Evolutionary conservation across 1,284 basidiomycete species (phyloP), one percentile per base, ranked within the genome.

Genomic region (Neonothopanus nambi): DNA sequence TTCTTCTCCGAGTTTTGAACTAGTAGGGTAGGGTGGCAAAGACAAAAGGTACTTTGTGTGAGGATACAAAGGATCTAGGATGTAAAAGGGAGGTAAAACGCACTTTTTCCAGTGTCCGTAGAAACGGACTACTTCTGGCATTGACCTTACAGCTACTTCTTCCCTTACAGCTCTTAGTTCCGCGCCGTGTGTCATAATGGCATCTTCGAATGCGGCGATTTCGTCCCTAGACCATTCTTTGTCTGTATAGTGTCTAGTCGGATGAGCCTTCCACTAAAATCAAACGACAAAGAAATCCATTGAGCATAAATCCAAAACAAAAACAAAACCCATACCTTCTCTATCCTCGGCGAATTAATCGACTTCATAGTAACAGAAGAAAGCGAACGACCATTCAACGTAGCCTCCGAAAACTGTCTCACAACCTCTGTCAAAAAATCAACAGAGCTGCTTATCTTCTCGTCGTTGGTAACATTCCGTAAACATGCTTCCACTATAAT

Each of bases 61-160:
- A n/a, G n/a, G n/a, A n/a, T n/a, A n/a, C n/a, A n/a, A n/a, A n/a
- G n/a, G n/a, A n/a, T n/a, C n/a, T 46, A 13, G 21, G 39, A 42
- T 17, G 30, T 18, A 54, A 51, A 47, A 12, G 5, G 44, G 37
- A 52, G 21, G 17, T n/a, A 30, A 13, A 28, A 65, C 72, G 35
- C 62, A 89, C 89, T 82, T 90, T 76, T 94, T 94, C 92, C 92
- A 94, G 50, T 81, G 82, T 6, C 86, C 89, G 63, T 92, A 93
- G 70, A 85, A 91, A 13, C 91, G 82, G 24, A 95, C 90, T 13
- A 93, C 83, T 63, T 94, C 91, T 15, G 80, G 75, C 61, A 90
- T 81, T 1, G 84, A 77, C 48, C 91, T 77, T 5, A 84, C 81
- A 5, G 79, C 80, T 30, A 95, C 78, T 62, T 90, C 87, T 36